Base-by-base conservation (phyloP, 2,329 filamentous ascomycete genomes). In the Pyrenochaeta sp. region DNA sequence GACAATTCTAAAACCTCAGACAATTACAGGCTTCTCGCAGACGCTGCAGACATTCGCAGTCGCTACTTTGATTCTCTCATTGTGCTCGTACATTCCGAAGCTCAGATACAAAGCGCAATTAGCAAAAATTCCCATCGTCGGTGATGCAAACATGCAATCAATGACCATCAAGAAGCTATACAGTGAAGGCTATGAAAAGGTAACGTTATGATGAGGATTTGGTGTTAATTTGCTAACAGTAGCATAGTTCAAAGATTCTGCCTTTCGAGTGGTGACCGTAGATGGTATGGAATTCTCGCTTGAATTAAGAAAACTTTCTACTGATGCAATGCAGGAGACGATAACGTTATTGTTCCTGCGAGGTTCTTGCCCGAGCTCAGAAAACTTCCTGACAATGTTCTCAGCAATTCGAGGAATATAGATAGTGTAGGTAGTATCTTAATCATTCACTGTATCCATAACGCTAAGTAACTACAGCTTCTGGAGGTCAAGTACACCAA, bases 401-500 rank as follows among this genome's bases (percentile, higher is more conserved):
- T 76, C 37, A 74, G 65, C 39, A 73, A 76, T 63, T 1, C 58
- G 55, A 7, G 66, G 69, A 5, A 39, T 73, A 17, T 59, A 66
- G 0, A 56, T 56, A 23, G 73, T 69, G 27, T 56, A 58, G 45
- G 11, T n/a, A n/a, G 1, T 6, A 23, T 27, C 18, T n/a, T n/a
- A n/a, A n/a, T n/a, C n/a, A n/a, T n/a, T 6, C n/a, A 21, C 17
- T 2, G 1, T 31, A n/a, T 23, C 10, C 31, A 43, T 11, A 40
- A 3, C 9, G 30, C 60, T 69, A 36, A 69, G 10, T 9, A 14
- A 23, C 14, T 7, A 9, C 17, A 75, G 72, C 18, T 18, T 4
- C 51, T 76, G 63, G 68, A 73, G 37, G 43, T 49, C 5, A 74
- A 67, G 31, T 75, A 75, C 49, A 76, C 73, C 6, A 61, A 56